Conservation (phyloP, 768 basidiomycete species). For the Boletus subparvulus region DNA sequence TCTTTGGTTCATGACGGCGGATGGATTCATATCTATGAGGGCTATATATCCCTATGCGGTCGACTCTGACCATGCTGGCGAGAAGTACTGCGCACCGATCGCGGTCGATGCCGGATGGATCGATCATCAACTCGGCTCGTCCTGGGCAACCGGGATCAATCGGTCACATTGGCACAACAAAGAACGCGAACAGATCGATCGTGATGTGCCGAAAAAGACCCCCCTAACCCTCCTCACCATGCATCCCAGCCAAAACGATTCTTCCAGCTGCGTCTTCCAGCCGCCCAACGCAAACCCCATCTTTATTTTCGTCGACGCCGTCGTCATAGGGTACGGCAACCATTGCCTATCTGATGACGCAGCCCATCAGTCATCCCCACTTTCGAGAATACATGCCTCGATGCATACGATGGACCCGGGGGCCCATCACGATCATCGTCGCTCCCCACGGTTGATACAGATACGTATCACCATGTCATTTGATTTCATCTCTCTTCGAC, state of each 20-base stretch:
- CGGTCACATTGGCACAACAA: background rate
- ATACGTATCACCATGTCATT: background rate
- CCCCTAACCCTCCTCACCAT: background rate
- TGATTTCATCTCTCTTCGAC: background rate
- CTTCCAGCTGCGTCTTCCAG: background rate
- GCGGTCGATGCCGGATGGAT: constrained; percentile 14
- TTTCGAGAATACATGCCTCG: background rate
- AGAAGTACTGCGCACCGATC: constrained; percentile 15
- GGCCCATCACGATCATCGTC: background rate
- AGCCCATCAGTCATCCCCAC: background rate
- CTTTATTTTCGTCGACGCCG: background rate
- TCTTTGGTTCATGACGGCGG: background rate
- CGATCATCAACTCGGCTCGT: background rate
- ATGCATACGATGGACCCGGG: background rate
- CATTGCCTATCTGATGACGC: constrained; percentile 1
- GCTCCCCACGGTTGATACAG: background rate
- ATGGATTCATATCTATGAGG: constrained; percentile 14
- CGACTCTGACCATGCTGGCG: background rate
- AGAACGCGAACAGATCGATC: background rate
- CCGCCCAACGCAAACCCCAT: background rate
- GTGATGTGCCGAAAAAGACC: background rate
- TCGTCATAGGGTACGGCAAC: background rate
- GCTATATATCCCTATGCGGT: constrained; percentile 14
- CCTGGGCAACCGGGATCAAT: background rate
- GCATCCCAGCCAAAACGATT: background rate